These are phyloP conservation scores for Tranzscheliella williamsii DNA, from an alignment of 1,284 basidiomycete species.

Conservation along the genomic window DNA sequence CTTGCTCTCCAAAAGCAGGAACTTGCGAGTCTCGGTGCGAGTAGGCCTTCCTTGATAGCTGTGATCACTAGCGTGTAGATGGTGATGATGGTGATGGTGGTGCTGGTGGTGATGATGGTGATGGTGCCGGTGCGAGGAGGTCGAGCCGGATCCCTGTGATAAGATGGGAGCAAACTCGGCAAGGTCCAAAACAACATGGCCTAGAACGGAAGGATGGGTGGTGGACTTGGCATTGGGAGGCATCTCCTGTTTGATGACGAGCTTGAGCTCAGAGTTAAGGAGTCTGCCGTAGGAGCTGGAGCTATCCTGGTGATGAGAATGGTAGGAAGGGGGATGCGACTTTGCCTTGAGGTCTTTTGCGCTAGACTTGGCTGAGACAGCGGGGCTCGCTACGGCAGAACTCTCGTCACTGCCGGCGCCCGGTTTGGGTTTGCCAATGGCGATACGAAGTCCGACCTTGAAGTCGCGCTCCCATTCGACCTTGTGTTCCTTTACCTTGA, in stretches of 20 bases:
- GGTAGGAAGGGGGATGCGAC: conserved; percentile 8
- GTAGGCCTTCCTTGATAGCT: conserved; percentile 14
- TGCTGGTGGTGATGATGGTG: conserved; percentile 42
- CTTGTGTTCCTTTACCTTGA: conserved; percentile 29
- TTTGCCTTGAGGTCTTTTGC: conserved; percentile 13
- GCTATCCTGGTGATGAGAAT: conserved; percentile 20
- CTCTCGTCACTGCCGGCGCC: conserved; percentile 3
- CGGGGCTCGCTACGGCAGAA: conserved; percentile 16
- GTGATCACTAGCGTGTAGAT: conserved; percentile 24
- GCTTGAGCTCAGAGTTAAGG: conserved; percentile 39
- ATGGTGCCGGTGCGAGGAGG: conserved; percentile 16
- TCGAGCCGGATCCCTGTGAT: conserved; percentile 29
- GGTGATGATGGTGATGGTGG: conserved; percentile 29
- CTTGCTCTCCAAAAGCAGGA: conserved; percentile 74
- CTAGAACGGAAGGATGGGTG: conserved; percentile 63
- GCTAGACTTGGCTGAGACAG: conserved; percentile 29
- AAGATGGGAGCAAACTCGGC: conserved; percentile 74
- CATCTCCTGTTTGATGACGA: conserved; percentile 46
- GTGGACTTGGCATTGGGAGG: conserved; percentile 19
- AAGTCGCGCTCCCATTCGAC: conserved; percentile 49
- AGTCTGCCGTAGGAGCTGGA: conserved; percentile 42
- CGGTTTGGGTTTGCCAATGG: conserved; percentile 40
- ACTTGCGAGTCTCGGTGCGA: conserved; percentile 68
- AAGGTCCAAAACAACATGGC: conserved; percentile 72
- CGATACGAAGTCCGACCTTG: conserved; percentile 47